Conservation (phyloP, 163 green algal genomes). For the Chloromonas sp. region DNA sequence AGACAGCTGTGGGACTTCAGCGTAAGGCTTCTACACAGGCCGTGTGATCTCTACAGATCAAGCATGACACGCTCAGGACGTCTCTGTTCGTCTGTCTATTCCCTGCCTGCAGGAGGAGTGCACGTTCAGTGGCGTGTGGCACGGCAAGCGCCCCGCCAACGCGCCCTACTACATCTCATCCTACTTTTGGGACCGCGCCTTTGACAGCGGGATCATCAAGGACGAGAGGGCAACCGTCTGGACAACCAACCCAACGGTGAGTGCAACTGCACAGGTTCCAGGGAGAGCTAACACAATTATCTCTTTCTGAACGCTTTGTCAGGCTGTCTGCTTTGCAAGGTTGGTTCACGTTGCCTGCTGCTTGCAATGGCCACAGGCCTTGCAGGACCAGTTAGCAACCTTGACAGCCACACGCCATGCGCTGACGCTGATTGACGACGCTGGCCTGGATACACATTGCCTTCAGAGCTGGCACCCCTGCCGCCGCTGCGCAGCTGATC, state of each 20-base stretch:
- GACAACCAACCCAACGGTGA: slow-evolving; percentile 42
- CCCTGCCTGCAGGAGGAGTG: slow-evolving; percentile 50
- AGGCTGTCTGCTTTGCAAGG: background rate
- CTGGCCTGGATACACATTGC: background rate
- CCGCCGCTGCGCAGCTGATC: no score
- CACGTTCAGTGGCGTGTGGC: slow-evolving; percentile 88
- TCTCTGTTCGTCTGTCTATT: background rate
- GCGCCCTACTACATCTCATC: slow-evolving; percentile 84
- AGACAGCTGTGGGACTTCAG: no score
- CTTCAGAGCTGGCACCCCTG: background rate
- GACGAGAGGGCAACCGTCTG: slow-evolving; percentile 51
- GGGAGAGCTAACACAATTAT: background rate
- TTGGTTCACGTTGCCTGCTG: no score
- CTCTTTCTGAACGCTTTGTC: background rate
- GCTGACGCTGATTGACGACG: no score
- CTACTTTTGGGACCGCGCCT: slow-evolving; percentile 94
- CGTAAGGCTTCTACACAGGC: no score
- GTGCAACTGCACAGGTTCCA: background rate
- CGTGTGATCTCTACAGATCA: no score
- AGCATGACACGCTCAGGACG: no score
- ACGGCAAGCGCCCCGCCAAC: slow-evolving; percentile 37
- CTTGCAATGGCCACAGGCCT: background rate
- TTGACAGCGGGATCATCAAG: slow-evolving; percentile 71
- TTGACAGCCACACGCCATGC: background rate
- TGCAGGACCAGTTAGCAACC: background rate